Base-by-base conservation (phyloP, 768 basidiomycete species). In the button mushroom (Agaricus bisporus) region DNA sequence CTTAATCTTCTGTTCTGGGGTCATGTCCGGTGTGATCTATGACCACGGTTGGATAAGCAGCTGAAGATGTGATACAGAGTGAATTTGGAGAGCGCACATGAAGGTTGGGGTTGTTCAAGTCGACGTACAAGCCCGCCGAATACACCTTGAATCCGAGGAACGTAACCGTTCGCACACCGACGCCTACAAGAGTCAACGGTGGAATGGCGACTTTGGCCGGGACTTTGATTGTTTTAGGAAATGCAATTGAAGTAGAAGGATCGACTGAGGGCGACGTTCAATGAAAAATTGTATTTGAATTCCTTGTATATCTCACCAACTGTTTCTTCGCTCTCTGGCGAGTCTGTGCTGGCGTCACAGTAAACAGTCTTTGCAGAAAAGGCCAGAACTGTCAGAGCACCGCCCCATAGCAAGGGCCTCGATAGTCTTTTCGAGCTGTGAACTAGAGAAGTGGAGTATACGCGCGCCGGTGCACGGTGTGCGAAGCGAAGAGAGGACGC, bases 141-240 rank as follows among this genome's bases (percentile, higher is more conserved):
- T 97, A 97, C 14, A 95, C 93, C 63, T 90, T 83, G 58, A 97
- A 80, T 6, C 85, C 78, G 37, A 95, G 74, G 68, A 97, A 93
- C 12, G 91, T 92, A 28, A 97, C 92, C 0, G 85, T 90, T 47
- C 94, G 76, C 37, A 93, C 91, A 20, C 94, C 94, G 1, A 91
- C 71, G 5, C 94, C 94, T 17, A 97, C 70, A 5, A 95, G 77
- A 10, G 82, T 78, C 60, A 90, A 79, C 1, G 77, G 68, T 8
- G 87, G 81, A 5, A 81, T 67, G 9, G 80, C 77, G 14, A 79
- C 67, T 60, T 82, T 86, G 29, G 86, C 80, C 17, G 84, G 82
- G 18, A 89, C 74, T 15, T 63, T 74, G 20, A 92, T 70, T 4
- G 75, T 75, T 41, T 74, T 83, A 2, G 90, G 90, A 63, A 91